Base-by-base conservation (phyloP, 257 asterid genomes). In the Solanum verrucosum region DNA sequence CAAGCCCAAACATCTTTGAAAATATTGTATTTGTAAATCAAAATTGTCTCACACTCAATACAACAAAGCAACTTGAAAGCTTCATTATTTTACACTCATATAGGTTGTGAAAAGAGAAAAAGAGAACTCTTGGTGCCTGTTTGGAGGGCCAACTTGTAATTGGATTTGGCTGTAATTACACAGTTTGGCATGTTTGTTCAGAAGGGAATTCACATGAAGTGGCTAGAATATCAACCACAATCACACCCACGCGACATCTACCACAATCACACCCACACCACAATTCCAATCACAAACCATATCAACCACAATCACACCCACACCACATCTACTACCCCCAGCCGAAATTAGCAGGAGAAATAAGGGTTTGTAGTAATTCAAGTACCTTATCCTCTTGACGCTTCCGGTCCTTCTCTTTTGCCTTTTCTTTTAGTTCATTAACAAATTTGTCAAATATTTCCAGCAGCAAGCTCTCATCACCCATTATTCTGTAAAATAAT, bases 371-470 rank as follows among this genome's bases (percentile, higher is more conserved):
- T 8, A 87, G 56, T 79, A 49, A 71, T 25, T 84, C 70, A 88
- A 86, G 56, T 89, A 94, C 98, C 95, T 94, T 97, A 63, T 93
- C 98, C 81, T 96, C 99, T 93, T 93, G 94, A n/a, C 96, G 95
- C 92, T 88, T 95, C 35, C 96, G 89, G 84, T 97, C 99, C 92
- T 93, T 97, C 87, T 95, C 98, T 90, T 93, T 97, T 42, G 93
- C 93, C 93, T 91, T 95, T 73, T 90, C 99, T 91, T 94, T 96
- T 14, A 92, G 93, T 34, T 94, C 96, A 77, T 83, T 79, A 71
- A 93, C 87, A 85, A 95, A 92, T 85, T 91, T 94, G 86, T 93
- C 90, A 86, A 96, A 97, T 29, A 92, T 90, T 89, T 94, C 99
- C 84, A 46, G 91, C 74, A 95, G 90, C 85, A 94, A 92, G 89